These are phyloP conservation scores for Irpex rosettiformis DNA, from an alignment of 1,284 basidiomycete species.

Conservation along the genomic window DNA sequence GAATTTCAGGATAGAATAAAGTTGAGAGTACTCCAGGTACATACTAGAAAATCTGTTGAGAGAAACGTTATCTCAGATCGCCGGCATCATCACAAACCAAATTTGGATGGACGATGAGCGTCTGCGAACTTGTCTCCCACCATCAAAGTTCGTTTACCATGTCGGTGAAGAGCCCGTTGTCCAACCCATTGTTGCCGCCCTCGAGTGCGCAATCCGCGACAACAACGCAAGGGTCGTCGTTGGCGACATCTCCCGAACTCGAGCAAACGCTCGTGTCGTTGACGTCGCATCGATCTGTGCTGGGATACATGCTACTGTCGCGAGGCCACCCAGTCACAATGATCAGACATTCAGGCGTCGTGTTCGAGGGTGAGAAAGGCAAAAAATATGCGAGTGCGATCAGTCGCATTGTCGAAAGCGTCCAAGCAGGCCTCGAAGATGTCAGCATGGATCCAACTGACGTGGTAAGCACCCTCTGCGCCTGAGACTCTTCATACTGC, in stretches of 20 bases:
- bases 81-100: neutral
- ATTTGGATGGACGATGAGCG: neutral
- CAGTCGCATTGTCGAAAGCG: constrained; percentile 75
- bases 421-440: constrained; percentile 71
- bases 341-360: constrained; percentile 78
- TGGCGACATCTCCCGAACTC: constrained; percentile 59
- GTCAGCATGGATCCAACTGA: constrained; percentile 56
- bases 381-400: constrained; percentile 76
- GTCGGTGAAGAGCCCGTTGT: constrained; percentile 2
- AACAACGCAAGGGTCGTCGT: constrained; percentile 9
- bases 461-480: constrained; percentile 32
- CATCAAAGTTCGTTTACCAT: neutral
- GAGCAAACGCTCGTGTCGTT: constrained; percentile 77
- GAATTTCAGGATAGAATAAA: neutral
- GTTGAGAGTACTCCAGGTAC: too few species aligned
- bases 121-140: neutral
- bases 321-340: constrained; percentile 64
- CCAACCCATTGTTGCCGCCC: neutral
- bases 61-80: neutral
- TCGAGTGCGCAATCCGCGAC: neutral
- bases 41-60: too few species aligned
- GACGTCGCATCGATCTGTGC: constrained; percentile 79
- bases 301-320: constrained; percentile 84
- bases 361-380: constrained; percentile 87
- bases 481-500: neutral